Evolutionary conservation across 2,329 filamentous ascomycete species (phyloP), one percentile per base, ranked within the genome.

Genomic region (Coniochaeta sp.): DNA sequence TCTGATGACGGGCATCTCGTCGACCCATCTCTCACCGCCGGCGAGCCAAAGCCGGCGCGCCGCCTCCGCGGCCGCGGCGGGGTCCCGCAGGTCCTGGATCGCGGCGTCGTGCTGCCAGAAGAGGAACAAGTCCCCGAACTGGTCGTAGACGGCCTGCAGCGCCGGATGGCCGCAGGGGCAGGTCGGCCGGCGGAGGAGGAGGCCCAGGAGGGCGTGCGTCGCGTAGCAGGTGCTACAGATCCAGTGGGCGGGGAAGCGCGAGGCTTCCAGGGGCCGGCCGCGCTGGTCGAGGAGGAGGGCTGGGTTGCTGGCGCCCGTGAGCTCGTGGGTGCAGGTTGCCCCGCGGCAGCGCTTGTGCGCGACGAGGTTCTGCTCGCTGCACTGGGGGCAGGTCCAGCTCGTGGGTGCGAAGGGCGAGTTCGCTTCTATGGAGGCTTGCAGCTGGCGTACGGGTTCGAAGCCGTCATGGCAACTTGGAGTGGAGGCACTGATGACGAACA

Each of bases 131-230:
- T 61, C 57, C 34, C 67, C 67, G 42, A 65, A 64, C 62, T 69
- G 67, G 61, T 68, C 67, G 59, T 68, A 69, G 12, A 69, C 62
- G 26, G 67, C 67, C 59, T 66, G 62, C 30, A 69, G 63, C 8
- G 61, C 52, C 12, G 67, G 67, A n/a, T 30, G 47, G 5, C 58
- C 62, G 60, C 66, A 68, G 3, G 19, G 17, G 57, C 64, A 66
- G 12, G 34, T 30, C 1, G 62, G 56, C 17, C 28, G 36, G 44
- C 59, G 28, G 10, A 30, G 12, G 14, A 66, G 55, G 57, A 67
- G 62, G 22, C 59, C 55, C 7, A 63, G 59, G 10, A 66, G 60
- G 22, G 61, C 59, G 62, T 65, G 62, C 1, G 61, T 30, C 12
- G 28, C 38, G 14, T 26, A 38, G 61, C 67, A 69, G 36, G 65